Conservation (phyloP, 306 rosid species). For the Vigna hirtella region DNA sequence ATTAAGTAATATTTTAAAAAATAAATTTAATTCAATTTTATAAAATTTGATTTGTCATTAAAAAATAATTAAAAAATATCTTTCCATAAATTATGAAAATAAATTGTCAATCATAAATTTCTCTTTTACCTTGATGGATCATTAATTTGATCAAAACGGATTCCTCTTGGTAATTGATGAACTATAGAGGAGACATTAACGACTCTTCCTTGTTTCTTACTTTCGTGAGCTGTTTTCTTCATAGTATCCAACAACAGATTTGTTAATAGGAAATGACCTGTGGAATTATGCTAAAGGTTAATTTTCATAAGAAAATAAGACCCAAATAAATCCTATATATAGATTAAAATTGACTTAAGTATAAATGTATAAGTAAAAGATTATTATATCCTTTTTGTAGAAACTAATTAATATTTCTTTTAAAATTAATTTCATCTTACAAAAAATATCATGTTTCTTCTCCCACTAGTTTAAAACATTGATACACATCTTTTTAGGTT, state of each 20-base stretch:
- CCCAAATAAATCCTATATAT: too few species aligned
- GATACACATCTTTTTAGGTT: not conserved
- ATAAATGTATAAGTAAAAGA: too few species aligned
- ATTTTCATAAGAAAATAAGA: too few species aligned
- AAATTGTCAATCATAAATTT: too few species aligned
- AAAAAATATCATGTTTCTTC: too few species aligned
- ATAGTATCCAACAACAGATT: slow-evolving; percentile 78
- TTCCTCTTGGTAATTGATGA: slow-evolving; percentile 71
- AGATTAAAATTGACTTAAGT: not conserved
- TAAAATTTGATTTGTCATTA: too few species aligned
- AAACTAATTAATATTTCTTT: too few species aligned
- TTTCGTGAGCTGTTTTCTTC: slow-evolving; percentile 71
- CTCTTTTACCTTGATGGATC: slow-evolving; percentile 66
- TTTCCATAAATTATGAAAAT: not conserved
- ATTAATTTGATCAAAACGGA: slow-evolving; percentile 65
- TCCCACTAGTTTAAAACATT: not conserved
- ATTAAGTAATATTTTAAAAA: too few species aligned
- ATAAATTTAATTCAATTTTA: too few species aligned
- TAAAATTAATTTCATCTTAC: too few species aligned
- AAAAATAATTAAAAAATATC: too few species aligned
- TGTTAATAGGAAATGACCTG: slow-evolving; percentile 93
- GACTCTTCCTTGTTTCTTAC: slow-evolving; percentile 80
- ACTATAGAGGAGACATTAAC: slow-evolving; percentile 72
- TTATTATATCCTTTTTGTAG: too few species aligned
- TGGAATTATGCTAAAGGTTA: not conserved